phyloP scores from a whole-genome alignment of 1,284 basidiomycete genomes.

The Rhodotorula sp. region DNA sequence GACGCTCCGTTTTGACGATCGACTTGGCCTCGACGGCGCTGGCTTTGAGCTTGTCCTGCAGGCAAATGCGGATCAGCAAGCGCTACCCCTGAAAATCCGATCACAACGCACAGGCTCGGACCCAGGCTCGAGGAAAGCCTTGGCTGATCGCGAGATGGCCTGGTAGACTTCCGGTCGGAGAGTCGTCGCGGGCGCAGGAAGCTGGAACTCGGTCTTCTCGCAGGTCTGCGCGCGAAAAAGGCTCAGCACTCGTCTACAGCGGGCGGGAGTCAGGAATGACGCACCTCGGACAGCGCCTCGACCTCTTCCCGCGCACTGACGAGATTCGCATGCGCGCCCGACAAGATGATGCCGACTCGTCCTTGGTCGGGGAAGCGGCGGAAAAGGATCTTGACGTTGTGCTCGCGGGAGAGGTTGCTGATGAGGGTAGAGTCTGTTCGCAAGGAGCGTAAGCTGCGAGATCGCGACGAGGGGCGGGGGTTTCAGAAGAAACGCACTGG shows the following conservation, averaged over 20 bases:
- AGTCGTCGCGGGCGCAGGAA: slow-evolving; percentile 9
- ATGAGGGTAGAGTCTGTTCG: slow-evolving; percentile 19
- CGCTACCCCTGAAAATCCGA: background rate
- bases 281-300: slow-evolving; percentile 20
- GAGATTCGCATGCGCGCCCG: slow-evolving; percentile 9
- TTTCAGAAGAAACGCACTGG: slow-evolving; percentile 24
- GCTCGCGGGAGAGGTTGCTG: slow-evolving; percentile 4
- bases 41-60: slow-evolving; percentile 17
- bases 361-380: slow-evolving; percentile 12
- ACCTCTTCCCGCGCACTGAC: slow-evolving; percentile 7
- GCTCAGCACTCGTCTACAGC: too few relatives aligned
- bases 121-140: slow-evolving; percentile 28
- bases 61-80: background rate
- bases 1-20: slow-evolving; percentile 8
- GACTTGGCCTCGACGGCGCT: slow-evolving; percentile 15
- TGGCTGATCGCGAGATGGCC: slow-evolving; percentile 20
- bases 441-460: background rate
- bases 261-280: too few relatives aligned
- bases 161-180: slow-evolving; percentile 36
- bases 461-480: too few relatives aligned
- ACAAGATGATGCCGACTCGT: slow-evolving; percentile 18
- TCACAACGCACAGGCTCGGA: slow-evolving; percentile 1
- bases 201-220: slow-evolving; percentile 1
- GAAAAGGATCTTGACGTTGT: slow-evolving; percentile 19
- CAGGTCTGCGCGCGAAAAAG: background rate